Percentiles rank a stretch among this genome's conserved stretches.
phyloP scores from a whole-genome alignment of 2,329 filamentous ascomycete genomes.

The Cladosporium cucumerinum region DNA sequence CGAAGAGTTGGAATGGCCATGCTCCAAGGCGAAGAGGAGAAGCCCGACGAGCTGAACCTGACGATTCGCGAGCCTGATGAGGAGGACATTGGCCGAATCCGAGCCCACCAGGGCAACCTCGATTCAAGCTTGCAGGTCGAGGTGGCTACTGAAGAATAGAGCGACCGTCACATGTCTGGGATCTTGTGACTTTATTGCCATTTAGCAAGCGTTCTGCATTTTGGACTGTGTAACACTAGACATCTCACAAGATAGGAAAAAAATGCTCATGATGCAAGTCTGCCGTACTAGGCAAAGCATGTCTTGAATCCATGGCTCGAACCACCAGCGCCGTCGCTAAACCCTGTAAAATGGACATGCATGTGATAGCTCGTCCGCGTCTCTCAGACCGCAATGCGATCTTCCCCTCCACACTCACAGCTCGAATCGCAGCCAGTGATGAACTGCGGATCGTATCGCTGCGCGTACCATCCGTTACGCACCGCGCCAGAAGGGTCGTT shows the following conservation, averaged over 20 bases:
- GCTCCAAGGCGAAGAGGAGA: slow-evolving; percentile 38
- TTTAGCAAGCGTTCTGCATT: slow-evolving; percentile 16
- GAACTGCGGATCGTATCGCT: slow-evolving; percentile 6
- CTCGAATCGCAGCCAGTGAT: slow-evolving; percentile 5
- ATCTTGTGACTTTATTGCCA: slow-evolving; percentile 2
- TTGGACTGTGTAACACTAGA: slow-evolving; percentile 12
- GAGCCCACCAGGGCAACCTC: slow-evolving; percentile 23
- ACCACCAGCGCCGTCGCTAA: slow-evolving; percentile 14
- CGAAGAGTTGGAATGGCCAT: slow-evolving; percentile 34
- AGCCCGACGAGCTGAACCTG: slow-evolving; percentile 53
- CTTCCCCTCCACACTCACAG: slow-evolving; percentile 12
- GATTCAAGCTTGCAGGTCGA: slow-evolving; percentile 17
- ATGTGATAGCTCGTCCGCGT: not conserved
- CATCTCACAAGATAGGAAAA: not conserved
- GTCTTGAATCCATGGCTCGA: not conserved
- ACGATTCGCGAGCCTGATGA: slow-evolving; percentile 50
- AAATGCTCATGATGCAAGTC: not conserved
- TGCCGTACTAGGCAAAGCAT: not conserved
- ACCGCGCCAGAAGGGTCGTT: slow-evolving; percentile 13
- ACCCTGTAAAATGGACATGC: not conserved
- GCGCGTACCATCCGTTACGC: slow-evolving; percentile 7
- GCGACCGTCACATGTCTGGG: not conserved
- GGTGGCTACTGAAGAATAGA: slow-evolving; percentile 3
- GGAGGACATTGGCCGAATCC: slow-evolving; percentile 48
- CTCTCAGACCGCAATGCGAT: slow-evolving; percentile 6